Conservation (phyloP, 1,139 yeast species). For the Scheffersomyces quercinus region DNA sequence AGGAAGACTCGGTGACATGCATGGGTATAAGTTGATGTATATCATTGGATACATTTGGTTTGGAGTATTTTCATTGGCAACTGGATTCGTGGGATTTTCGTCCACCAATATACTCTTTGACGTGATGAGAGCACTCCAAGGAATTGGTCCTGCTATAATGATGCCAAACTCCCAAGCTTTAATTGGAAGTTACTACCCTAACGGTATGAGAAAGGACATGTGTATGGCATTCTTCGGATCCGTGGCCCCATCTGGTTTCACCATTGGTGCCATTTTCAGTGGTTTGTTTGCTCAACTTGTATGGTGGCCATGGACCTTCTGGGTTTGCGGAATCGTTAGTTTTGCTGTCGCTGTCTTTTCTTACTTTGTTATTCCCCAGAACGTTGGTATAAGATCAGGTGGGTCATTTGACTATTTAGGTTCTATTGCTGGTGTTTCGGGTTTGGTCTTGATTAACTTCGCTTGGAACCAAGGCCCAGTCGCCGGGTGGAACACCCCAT, state of each 20-base stretch:
- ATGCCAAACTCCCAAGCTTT: constrained; percentile 61
- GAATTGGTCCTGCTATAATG: constrained; percentile 58
- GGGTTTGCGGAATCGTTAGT: constrained; percentile 44
- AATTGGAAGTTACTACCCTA: constrained; percentile 52
- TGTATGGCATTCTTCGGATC: constrained; percentile 56
- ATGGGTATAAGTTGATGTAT: constrained; percentile 54
- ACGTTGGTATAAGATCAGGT: constrained; percentile 22
- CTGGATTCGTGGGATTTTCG: constrained; percentile 52
- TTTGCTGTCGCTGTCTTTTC: constrained; percentile 29
- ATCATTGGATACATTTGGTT: constrained; percentile 50
- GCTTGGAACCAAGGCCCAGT: constrained; percentile 66
- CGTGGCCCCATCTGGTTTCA: constrained; percentile 60
- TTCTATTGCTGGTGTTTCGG: constrained; percentile 45
- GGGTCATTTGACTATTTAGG: constrained; percentile 50
- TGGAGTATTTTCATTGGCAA: constrained; percentile 48
- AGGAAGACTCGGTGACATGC: constrained; percentile 66
- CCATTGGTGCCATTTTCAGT: constrained; percentile 49
- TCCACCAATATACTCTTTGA: constrained; percentile 45
- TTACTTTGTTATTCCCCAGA: constrained; percentile 44
- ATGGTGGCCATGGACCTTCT: constrained; percentile 63
- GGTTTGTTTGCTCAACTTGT: constrained; percentile 42
- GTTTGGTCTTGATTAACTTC: constrained; percentile 51
- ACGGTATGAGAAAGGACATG: constrained; percentile 39
- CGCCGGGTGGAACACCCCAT: constrained; percentile 54
- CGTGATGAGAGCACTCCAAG: constrained; percentile 58